Evolutionary conservation across 208 protist species (phyloP).

Genomic region (Blechomonas ayalai): DNA sequence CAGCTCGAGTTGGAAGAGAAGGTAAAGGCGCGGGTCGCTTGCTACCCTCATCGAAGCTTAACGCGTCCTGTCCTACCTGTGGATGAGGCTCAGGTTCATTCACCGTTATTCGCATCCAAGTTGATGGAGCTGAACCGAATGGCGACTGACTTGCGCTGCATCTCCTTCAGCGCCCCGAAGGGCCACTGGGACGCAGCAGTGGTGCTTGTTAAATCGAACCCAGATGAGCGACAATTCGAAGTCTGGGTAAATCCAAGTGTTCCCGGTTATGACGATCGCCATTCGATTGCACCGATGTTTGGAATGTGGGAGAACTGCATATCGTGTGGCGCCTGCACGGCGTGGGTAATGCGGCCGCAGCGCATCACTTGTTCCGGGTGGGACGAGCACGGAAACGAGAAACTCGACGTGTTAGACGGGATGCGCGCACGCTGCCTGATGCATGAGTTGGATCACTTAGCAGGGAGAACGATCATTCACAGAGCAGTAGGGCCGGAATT

Average conservation of each 20-base stretch:
- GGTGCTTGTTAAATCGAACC: conserved; percentile 52
- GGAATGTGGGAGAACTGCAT: conserved; percentile 92
- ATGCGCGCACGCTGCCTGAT: conserved; percentile 82
- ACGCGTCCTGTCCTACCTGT: conserved; percentile 56
- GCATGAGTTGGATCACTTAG: conserved; percentile 86
- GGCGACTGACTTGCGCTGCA: conserved; percentile 59
- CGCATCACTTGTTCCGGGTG: conserved; percentile 58
- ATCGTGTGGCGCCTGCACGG: conserved; percentile 52
- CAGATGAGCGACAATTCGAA: conserved; percentile 65
- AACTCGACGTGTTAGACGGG: conserved; percentile 64
- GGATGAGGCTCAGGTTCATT: conserved; percentile 17
- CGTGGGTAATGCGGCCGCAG: conserved; percentile 82
- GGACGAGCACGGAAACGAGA: conserved; percentile 73
- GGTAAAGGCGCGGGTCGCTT: conserved; percentile 53
- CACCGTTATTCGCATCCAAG: conserved; percentile 40
- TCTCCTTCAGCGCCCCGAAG: conserved; percentile 82
- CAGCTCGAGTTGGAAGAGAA: conserved; percentile 47
- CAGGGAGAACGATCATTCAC: conserved; percentile 79
- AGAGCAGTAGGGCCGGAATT: conserved; percentile 71
- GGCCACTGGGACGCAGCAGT: conserved; percentile 81
- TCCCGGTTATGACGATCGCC: conserved; percentile 62
- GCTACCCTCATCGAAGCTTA: conserved; percentile 74
- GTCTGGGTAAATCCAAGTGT: conserved; percentile 84
- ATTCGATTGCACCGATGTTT: conserved; percentile 79
- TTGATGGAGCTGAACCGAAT: conserved; percentile 44